Conservation (phyloP, 1,284 basidiomycete species). For the Tilletia setariae region DNA sequence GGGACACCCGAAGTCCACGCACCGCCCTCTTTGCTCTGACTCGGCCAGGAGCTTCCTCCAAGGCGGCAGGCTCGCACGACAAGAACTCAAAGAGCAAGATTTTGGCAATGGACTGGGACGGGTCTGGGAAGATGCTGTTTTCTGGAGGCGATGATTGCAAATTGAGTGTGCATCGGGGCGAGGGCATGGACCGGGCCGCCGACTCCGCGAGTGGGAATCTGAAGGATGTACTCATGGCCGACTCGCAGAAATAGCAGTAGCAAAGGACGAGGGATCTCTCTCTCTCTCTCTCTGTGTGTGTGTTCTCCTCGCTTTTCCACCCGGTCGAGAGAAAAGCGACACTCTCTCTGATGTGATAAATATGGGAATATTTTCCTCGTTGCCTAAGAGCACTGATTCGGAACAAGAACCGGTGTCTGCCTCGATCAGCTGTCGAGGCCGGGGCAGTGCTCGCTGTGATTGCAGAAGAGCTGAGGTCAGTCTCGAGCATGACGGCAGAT, state of each 20-base stretch:
- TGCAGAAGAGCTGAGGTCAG: constrained; percentile 15
- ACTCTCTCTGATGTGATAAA: too few relatives aligned
- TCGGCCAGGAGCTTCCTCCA: constrained; percentile 11
- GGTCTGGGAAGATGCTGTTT: constrained; percentile 41
- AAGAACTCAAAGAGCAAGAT: constrained; percentile 16
- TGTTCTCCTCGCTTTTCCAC: too few relatives aligned
- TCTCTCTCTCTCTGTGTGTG: too few relatives aligned
- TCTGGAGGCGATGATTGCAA: constrained; percentile 47
- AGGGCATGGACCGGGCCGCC: constrained; percentile 24
- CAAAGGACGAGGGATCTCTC: too few relatives aligned
- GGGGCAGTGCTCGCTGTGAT: constrained; percentile 33
- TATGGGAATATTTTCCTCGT: too few relatives aligned
- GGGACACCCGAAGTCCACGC: constrained; percentile 43
- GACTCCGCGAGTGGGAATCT: not conserved
- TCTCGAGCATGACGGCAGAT: not conserved
- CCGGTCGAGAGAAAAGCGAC: too few relatives aligned
- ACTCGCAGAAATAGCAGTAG: too few relatives aligned
- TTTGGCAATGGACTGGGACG: constrained; percentile 43
- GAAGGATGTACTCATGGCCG: too few relatives aligned
- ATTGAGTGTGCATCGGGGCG: constrained; percentile 34
- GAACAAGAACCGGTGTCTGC: not conserved
- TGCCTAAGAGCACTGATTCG: not conserved
- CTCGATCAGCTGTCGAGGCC: constrained; percentile 24
- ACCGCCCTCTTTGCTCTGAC: constrained; percentile 46
- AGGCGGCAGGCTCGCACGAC: not conserved